Conservation (phyloP, 2,329 filamentous ascomycete genomes). For the Mariannaea elegans region DNA sequence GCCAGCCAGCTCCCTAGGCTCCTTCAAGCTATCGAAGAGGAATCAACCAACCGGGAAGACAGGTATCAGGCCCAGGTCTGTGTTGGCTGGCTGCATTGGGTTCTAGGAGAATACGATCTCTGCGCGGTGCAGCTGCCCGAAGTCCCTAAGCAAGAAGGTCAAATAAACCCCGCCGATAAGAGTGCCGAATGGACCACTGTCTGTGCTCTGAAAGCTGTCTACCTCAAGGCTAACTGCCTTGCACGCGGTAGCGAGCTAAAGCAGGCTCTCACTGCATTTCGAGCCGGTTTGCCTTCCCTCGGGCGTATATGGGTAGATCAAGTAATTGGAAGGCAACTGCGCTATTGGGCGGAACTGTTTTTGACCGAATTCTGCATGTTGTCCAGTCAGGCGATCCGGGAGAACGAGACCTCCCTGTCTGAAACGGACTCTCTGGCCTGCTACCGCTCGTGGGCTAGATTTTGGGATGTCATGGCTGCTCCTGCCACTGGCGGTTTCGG, state of each 20-base stretch:
- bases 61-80: conserved; percentile 84
- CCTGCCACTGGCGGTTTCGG: conserved; percentile 63
- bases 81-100: conserved; percentile 86
- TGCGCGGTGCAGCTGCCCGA: conserved; percentile 66
- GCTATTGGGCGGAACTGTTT: conserved; percentile 81
- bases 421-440: conserved; percentile 64
- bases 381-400: conserved; percentile 66
- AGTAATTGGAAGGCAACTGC: conserved; percentile 69
- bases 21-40: conserved; percentile 65
- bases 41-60: conserved; percentile 63
- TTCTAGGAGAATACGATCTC: conserved; percentile 72
- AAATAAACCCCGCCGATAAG: conserved; percentile 61
- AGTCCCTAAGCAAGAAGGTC: conserved; percentile 64
- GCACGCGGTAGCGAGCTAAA: conserved; percentile 57
- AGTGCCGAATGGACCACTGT: conserved; percentile 81
- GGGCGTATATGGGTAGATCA: conserved; percentile 60
- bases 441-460: conserved; percentile 74
- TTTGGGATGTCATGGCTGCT: conserved; percentile 66
- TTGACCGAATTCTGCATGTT: conserved; percentile 79
- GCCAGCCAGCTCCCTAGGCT: conserved; percentile 59
- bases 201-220: conserved; percentile 81
- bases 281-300: conserved; percentile 71
- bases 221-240: conserved; percentile 75
- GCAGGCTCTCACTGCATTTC: conserved; percentile 73
- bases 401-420: conserved; percentile 58